Evolutionary conservation across 176 grass and related monocot species (phyloP).

Genomic region (Triticum dicoccoides): DNA sequence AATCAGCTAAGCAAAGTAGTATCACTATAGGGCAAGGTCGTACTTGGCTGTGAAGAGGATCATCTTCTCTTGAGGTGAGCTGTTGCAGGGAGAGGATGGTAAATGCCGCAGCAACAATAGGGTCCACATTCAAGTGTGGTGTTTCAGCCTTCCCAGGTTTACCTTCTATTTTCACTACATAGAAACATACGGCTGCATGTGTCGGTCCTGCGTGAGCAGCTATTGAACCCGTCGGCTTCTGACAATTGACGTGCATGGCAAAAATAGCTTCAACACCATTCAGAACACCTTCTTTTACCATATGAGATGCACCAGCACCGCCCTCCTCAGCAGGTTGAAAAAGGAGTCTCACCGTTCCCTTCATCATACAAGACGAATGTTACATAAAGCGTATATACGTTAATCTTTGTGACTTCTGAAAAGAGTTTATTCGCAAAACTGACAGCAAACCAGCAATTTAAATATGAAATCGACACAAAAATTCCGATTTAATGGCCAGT

Average conservation of each 20-base stretch:
- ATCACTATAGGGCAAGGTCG: neutral
- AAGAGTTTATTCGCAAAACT: neutral
- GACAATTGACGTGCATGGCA: constrained; percentile 70
- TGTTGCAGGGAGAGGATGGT: constrained; percentile 66
- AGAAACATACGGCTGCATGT: constrained; percentile 73
- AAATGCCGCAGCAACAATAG: constrained; percentile 63
- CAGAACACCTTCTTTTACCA: constrained; percentile 79
- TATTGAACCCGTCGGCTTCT: constrained; percentile 50
- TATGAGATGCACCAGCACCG: constrained; percentile 84
- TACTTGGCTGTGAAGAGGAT: constrained; percentile 94
- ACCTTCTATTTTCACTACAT: constrained; percentile 78
- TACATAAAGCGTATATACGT: neutral
- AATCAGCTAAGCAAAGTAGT: neutral
- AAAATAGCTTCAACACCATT: constrained; percentile 74
- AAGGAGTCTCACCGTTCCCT: constrained; percentile 89
- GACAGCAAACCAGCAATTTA: neutral
- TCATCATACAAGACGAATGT: constrained; percentile 28
- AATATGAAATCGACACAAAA: neutral
- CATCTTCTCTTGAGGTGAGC: constrained; percentile 78
- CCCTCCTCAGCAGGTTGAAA: constrained; percentile 97
- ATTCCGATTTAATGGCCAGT: neutral
- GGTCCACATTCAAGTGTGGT: constrained; percentile 78
- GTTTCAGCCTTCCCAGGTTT: constrained; percentile 69
- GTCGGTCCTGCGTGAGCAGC: constrained; percentile 59
- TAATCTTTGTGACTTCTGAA: neutral